Percentiles rank a stretch among this genome's conserved stretches.
Conservation (phyloP, 208 protist genomes). For the Zelonia costaricensis region DNA sequence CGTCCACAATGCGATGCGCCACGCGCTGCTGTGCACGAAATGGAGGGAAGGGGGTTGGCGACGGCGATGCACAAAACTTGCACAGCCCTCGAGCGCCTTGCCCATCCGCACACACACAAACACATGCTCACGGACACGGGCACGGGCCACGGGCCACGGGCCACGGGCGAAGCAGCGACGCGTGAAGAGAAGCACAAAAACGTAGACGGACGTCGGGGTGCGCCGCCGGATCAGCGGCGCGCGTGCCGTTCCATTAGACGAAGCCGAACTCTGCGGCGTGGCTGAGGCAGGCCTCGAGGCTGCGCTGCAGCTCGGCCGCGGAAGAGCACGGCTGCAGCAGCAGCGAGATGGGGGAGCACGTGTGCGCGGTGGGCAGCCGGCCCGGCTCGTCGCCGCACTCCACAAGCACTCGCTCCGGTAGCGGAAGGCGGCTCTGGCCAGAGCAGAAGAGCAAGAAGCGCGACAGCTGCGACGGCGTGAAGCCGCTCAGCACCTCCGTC, state of each 20-base stretch:
- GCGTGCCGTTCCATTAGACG: slow-evolving; percentile 31
- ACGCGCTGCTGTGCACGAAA: no score
- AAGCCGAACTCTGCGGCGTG: slow-evolving; percentile 85
- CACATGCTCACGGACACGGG: no score
- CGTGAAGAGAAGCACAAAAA: no score
- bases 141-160: no score
- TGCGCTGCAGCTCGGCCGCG: slow-evolving; percentile 46
- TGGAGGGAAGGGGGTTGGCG: no score
- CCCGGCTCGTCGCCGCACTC: slow-evolving; percentile 76
- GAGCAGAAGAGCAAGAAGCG: slow-evolving; percentile 88
- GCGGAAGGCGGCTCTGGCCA: slow-evolving; percentile 78
- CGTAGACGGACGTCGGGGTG: no score
- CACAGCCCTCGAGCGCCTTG: no score
- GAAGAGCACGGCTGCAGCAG: slow-evolving; percentile 77
- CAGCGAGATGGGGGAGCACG: slow-evolving; percentile 88
- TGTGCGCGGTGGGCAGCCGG: slow-evolving; percentile 84
- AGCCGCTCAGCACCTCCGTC: slow-evolving; percentile 49
- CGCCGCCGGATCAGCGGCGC: no score
- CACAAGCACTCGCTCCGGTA: slow-evolving; percentile 82
- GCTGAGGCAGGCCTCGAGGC: slow-evolving; percentile 62
- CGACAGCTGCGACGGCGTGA: slow-evolving; percentile 55
- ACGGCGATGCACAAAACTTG: no score
- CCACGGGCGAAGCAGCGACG: no score
- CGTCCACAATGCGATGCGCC: no score
- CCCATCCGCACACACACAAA: no score